Evolutionary conservation across 495 filamentous ascomycete genomes (phyloP), one percentile per base, ranked within the genome.

Genomic region (Trichocladium uniseriatum): DNA sequence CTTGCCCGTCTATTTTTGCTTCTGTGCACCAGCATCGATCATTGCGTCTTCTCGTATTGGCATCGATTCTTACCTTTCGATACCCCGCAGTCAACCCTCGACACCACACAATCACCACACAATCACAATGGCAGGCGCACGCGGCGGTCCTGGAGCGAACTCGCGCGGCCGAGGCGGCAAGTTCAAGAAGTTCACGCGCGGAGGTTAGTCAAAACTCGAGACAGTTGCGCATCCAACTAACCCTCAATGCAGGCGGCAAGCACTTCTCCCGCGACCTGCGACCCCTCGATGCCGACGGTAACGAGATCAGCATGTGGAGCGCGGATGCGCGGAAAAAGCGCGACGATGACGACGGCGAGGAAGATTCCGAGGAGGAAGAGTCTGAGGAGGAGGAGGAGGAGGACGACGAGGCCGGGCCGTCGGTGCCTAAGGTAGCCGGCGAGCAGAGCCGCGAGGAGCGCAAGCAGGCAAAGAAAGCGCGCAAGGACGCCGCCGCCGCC

Each of bases 111-210:
- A 51, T 51, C 51, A 44, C 19, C 38, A 63, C n/a, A n/a, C n/a
- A n/a, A n/a, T n/a, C n/a, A n/a, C 45, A 41, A 89, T 88, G 83
- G 73, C 82, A 60, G 71, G 78, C 24, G 4, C 24, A 8, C 24
- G 24, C 57, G 75, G 82, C 53, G 76, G 66, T 61, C 68, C 74
- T 34, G 75, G 71, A 20, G 63, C 60, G 40, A 72, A 65, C 60
- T 71, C 76, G 44, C 72, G 82, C 61, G 87, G 87, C 59, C 83
- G 89, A 57, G 89, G 85, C 55, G 87, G 88, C 67, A 98, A 96
- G 71, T 95, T 89, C 66, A 83, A 79, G 69, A 98, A 98, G 73
- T 88, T 84, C 52, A 86, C 83, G 47, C 79, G 92, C 70, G 92
- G 92, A 74, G 88, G 89, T 90, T 73, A 55, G 79, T 24, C 6